Percentiles rank a stretch among this genome's conserved stretches.
phyloP scores from a whole-genome alignment of 169 alveolate genomes.

The Eimeria praecox region DNA sequence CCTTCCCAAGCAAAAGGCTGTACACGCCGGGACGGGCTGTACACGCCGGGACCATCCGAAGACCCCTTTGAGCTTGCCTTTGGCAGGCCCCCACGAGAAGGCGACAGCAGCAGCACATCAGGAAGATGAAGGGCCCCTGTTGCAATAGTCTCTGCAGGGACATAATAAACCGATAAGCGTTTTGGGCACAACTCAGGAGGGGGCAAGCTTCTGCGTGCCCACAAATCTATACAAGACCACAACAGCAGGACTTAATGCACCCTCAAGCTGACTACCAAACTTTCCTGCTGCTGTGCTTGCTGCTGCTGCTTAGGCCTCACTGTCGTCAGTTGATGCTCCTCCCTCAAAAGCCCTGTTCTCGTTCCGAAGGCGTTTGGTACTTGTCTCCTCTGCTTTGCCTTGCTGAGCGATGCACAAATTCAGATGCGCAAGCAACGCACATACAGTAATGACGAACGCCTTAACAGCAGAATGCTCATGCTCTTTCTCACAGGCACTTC shows the following conservation, averaged over 20 bases:
- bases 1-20: not conserved
- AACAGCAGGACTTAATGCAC: not conserved
- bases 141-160: not conserved
- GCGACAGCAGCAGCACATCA: slow-evolving; percentile 49
- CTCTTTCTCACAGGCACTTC: not conserved
- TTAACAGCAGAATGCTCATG: not conserved
- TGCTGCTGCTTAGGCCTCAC: not conserved
- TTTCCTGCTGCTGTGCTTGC: not conserved
- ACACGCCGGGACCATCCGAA: not conserved
- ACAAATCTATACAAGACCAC: not conserved
- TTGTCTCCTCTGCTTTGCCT: not conserved
- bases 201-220: not conserved
- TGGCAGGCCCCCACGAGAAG: slow-evolving; percentile 49
- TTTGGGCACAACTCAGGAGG: not conserved
- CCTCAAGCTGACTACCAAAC: not conserved
- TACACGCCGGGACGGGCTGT: not conserved
- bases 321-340: not conserved
- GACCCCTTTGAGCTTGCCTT: slow-evolving; percentile 20
- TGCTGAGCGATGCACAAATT: not conserved
- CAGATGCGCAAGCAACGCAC: not conserved
- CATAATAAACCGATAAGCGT: not conserved
- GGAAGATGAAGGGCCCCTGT: not conserved
- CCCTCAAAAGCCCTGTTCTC: not conserved
- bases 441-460: not conserved
- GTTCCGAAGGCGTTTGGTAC: not conserved